phyloP scores from a whole-genome alignment of 345 rosid species.

The Pistacia integerrima region DNA sequence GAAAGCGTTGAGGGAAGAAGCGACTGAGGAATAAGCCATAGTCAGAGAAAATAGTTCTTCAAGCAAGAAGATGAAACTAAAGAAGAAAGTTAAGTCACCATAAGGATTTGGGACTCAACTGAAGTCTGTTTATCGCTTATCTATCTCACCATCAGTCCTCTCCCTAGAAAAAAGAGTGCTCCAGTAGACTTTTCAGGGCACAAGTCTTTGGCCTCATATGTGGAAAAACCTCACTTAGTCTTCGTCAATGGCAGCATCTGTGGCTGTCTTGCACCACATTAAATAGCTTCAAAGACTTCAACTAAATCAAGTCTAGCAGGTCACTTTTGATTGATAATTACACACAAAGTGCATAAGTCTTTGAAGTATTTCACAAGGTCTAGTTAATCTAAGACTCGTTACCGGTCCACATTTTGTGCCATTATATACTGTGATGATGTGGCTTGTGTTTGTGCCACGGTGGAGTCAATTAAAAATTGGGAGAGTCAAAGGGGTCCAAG shows the following conservation, averaged over 20 bases:
- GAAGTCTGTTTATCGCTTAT: neutral
- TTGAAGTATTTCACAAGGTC: neutral
- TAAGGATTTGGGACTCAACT: neutral
- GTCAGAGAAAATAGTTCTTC: neutral
- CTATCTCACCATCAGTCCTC: neutral
- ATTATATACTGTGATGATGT: no score
- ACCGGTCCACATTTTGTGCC: no score
- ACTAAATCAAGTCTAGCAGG: neutral
- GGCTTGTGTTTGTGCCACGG: no score
- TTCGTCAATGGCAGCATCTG: neutral
- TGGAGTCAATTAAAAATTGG: no score
- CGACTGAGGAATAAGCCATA: slow-evolving; percentile 1
- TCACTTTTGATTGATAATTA: neutral
- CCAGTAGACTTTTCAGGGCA: neutral
- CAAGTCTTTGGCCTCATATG: neutral
- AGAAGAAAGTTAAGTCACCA: neutral
- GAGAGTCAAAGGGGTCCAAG: no score
- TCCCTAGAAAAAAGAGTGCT: neutral
- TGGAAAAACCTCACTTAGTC: neutral
- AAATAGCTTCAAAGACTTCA: neutral
- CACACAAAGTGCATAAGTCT: no score
- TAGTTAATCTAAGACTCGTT: neutral
- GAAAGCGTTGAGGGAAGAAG: neutral
- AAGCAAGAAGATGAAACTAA: neutral
- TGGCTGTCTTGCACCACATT: neutral